These are phyloP conservation scores for Backusella tuberculispora DNA, from an alignment of 192 early-diverging fungal genomes.

Conservation along the genomic window DNA sequence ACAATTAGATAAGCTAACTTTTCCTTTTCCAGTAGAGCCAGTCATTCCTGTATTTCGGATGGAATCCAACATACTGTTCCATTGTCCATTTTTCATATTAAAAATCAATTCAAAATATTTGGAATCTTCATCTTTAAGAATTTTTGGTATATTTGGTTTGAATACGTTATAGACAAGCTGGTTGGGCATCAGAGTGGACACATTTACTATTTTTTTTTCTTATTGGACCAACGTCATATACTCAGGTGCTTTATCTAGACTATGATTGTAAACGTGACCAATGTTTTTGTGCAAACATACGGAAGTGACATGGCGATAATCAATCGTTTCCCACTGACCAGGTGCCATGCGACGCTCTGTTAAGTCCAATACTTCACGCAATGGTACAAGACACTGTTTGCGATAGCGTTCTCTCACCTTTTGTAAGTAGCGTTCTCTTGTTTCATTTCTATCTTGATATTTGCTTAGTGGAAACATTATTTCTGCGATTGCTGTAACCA, in stretches of 20 bases:
- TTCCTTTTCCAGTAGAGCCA: no score
- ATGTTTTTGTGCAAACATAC: slow-evolving; percentile 48
- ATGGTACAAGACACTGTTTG: slow-evolving; percentile 42
- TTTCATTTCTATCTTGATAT: slow-evolving; percentile 15
- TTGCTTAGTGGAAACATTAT: slow-evolving; percentile 32
- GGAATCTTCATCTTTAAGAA: neutral
- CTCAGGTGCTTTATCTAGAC: slow-evolving; percentile 33
- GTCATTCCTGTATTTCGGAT: neutral
- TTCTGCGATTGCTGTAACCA: slow-evolving; percentile 44
- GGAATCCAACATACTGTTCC: slow-evolving; percentile 2
- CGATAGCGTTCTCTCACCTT: slow-evolving; percentile 38
- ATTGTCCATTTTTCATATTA: slow-evolving; percentile 16
- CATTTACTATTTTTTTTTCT: slow-evolving; percentile 45
- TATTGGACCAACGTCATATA: slow-evolving; percentile 39
- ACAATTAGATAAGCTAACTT: slow-evolving; percentile 36
- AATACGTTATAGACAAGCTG: slow-evolving; percentile 37
- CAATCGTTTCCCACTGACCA: slow-evolving; percentile 45
- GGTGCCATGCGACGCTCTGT: slow-evolving; percentile 46
- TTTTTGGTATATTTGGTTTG: neutral
- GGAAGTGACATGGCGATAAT: slow-evolving; percentile 46
- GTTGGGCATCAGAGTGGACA: slow-evolving; percentile 45
- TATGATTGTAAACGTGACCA: slow-evolving; percentile 32
- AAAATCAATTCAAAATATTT: slow-evolving; percentile 21
- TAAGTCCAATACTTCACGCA: slow-evolving; percentile 46
- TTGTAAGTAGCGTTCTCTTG: slow-evolving; percentile 35